These are phyloP conservation scores for Epichloe elymi DNA, from an alignment of 2,329 filamentous ascomycete species.

Conservation along the genomic window DNA sequence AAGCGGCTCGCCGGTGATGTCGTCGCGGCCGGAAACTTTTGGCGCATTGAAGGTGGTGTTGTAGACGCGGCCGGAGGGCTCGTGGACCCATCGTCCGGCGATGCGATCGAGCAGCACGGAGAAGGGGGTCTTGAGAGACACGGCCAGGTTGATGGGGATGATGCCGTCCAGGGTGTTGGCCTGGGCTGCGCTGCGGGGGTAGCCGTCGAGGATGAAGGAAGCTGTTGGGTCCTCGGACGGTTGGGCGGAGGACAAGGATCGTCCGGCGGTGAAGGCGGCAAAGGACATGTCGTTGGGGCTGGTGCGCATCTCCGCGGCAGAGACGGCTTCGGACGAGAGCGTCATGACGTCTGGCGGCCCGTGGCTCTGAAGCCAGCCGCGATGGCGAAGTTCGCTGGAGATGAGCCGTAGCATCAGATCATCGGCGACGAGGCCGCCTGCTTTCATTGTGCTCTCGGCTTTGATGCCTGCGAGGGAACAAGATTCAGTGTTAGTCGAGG, in stretches of 20 bases:
- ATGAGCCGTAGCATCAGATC: constrained; percentile 86
- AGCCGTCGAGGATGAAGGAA: constrained; percentile 92
- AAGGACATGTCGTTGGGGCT: constrained; percentile 14
- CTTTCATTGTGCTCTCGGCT: constrained; percentile 78
- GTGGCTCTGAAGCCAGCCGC: constrained; percentile 62
- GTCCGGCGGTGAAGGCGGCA: constrained; percentile 1
- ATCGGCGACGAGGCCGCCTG: constrained; percentile 83
- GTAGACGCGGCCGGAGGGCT: constrained; percentile 82
- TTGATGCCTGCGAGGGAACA: constrained; percentile 53
- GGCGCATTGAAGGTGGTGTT: constrained; percentile 90
- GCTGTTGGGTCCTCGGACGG: constrained; percentile 59
- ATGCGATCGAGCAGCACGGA: constrained; percentile 83
- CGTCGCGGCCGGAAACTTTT: constrained; percentile 66
- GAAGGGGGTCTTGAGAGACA: constrained; percentile 74
- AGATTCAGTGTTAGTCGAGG: constrained; percentile 4
- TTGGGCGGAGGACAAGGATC: constrained; percentile 19
- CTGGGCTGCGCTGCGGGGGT: constrained; percentile 77
- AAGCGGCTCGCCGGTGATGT: constrained; percentile 78
- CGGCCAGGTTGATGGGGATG: constrained; percentile 88
- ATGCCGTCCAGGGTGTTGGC: constrained; percentile 64
- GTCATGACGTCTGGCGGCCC: constrained; percentile 36
- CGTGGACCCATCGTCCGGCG: constrained; percentile 84
- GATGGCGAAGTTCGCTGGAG: constrained; percentile 70
- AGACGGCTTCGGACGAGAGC: constrained; percentile 29
- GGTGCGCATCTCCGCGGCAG: constrained; percentile 18